Conservation (phyloP, 2,329 filamentous ascomycete species). For the Colletotrichum orchidophilum region DNA sequence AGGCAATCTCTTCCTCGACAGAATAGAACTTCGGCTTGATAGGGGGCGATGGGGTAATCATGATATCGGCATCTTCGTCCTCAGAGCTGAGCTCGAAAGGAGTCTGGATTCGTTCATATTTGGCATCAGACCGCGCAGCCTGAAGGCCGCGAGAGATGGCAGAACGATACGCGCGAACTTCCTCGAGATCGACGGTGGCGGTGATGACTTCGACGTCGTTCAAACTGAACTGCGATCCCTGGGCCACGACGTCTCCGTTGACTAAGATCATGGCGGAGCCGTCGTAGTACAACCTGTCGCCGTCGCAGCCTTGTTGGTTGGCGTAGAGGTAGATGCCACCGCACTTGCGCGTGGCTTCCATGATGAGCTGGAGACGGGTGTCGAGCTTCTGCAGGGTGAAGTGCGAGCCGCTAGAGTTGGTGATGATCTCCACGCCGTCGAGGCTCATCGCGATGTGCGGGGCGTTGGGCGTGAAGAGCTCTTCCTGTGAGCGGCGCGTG, state of each 20-base stretch:
- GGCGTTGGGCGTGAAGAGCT: constrained; percentile 67
- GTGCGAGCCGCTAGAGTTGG: constrained; percentile 76
- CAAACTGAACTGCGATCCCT: constrained; percentile 49
- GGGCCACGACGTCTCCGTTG: constrained; percentile 68
- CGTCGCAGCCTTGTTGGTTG: constrained; percentile 65
- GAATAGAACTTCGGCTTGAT: constrained; percentile 63
- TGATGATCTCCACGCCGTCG: constrained; percentile 75
- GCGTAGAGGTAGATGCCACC: constrained; percentile 59
- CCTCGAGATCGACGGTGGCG: constrained; percentile 75
- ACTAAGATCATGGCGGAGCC: constrained; percentile 69
- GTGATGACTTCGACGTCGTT: constrained; percentile 73
- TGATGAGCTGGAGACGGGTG: constrained; percentile 69
- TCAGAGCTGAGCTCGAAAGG: constrained; percentile 45
- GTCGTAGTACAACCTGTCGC: constrained; percentile 62
- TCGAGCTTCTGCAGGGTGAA: constrained; percentile 70
- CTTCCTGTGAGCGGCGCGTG: constrained; percentile 48
- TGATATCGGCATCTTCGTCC: constrained; percentile 51
- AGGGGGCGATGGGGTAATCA: constrained; percentile 49
- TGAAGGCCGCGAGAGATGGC: constrained; percentile 66
- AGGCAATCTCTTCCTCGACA: constrained; percentile 74
- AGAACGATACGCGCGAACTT: constrained; percentile 71
- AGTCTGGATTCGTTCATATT: constrained; percentile 56
- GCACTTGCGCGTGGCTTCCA: constrained; percentile 65
- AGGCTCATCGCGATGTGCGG: constrained; percentile 42
- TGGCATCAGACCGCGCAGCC: constrained; percentile 55